These are phyloP conservation scores for Mortierella sp. DNA, from an alignment of 371 early-diverging fungal species.

Conservation along the genomic window DNA sequence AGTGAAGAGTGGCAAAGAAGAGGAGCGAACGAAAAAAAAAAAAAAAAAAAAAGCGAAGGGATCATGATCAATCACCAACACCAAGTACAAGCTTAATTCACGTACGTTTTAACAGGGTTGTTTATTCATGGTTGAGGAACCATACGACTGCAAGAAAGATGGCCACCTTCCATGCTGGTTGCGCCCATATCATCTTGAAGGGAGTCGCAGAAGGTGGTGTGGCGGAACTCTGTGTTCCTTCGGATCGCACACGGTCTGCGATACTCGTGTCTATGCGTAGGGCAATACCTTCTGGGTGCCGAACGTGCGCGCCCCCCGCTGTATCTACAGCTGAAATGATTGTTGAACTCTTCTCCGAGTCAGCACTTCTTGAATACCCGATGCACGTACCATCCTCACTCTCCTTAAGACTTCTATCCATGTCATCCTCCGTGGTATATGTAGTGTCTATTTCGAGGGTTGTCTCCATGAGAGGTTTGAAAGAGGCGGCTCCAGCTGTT, in stretches of 20 bases:
- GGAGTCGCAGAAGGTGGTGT: slow-evolving; percentile 3
- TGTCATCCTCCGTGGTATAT: too few species aligned
- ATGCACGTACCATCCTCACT: too few species aligned
- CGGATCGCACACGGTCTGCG: not conserved
- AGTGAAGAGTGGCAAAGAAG: not conserved
- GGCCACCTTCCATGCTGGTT: slow-evolving; percentile 33
- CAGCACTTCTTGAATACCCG: too few species aligned
- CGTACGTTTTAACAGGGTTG: not conserved
- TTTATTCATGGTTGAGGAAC: slow-evolving; percentile 21
- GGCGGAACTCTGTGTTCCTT: not conserved
- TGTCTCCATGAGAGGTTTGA: too few species aligned
- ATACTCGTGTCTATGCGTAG: not conserved
- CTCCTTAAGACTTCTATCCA: too few species aligned
- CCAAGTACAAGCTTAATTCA: slow-evolving; percentile 1
- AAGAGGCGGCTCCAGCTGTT: slow-evolving; percentile 14
- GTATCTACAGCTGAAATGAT: not conserved
- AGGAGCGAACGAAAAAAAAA: slow-evolving; percentile 1
- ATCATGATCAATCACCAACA: not conserved
- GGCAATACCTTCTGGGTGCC: not conserved
- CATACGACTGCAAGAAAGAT: slow-evolving; percentile 28
- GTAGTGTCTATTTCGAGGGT: too few species aligned
- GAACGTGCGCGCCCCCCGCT: not conserved
- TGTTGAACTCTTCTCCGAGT: not conserved
- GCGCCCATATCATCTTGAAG: slow-evolving; percentile 27
- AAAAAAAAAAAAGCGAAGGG: not conserved